Base-by-base conservation (phyloP, 2,329 filamentous ascomycete species). In the Ilyonectria sp. region DNA sequence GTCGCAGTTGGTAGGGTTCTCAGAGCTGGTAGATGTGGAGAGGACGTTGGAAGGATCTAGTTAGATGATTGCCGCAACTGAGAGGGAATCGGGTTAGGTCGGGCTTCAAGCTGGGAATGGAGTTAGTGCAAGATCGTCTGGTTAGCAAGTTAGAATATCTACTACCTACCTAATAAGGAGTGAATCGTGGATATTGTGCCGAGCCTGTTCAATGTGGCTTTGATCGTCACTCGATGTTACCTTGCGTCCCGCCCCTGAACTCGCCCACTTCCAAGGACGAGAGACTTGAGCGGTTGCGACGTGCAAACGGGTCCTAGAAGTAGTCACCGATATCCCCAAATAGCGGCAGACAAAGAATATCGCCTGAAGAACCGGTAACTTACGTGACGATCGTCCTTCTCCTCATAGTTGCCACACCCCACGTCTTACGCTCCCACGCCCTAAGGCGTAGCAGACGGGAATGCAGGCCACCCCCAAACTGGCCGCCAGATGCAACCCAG, bases 1-100 rank as follows among this genome's bases (percentile, higher is more conserved):
- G 11, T 54, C 63, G 19, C 75, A 76, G 60, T 13, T 76, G 60
- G 63, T 47, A 26, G 75, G 65, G 9, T 75, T 76, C 40, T 64
- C 70, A 17, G 75, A 76, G 59, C 58, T 77, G 52, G 55, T 73
- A 1, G 66, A 68, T 23, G 50, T 73, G 23, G 75, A 77, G 65
- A 63, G 49, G 33, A 70, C 40, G 31, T 43, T 74, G 87, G 88
- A 66, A 46, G 52, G 17, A 7, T 52, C 49, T 19, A 35, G 37
- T 11, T 50, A 60, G 57, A 37, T 15, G 60, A n/a, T 29, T 56
- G 35, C 33, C 43, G 26, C 31, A 31, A 17, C 15, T 11, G 13
- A 37, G 23, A 1, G 46, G n/a, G 35, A 13, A 23, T 43, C 7
- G 8, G 11, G n/a, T 15, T 44, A 54, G 35, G 26, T 49, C 6